Evolutionary conservation across 805 yeast genomes (phyloP), one percentile per base, ranked within the genome.

Genomic region (Kluyveromyces wickerhamii): DNA sequence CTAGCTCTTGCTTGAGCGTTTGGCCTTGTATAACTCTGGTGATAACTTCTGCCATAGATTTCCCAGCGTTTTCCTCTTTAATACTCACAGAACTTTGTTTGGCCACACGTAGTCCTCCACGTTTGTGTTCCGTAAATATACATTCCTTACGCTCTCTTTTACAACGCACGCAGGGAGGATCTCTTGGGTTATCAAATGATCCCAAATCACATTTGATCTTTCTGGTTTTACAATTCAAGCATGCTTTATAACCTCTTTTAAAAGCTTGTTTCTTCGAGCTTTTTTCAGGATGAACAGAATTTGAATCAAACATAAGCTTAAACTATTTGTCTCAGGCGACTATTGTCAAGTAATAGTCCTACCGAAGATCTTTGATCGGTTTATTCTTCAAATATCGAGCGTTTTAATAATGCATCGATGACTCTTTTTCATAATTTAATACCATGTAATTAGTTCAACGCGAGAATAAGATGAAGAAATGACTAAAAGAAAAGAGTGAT

Each of bases 131-230:
- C n/a, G 70, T 69, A 42, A 83, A 76, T 11, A 79, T 77, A 59
- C 97, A 88, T 45, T 79, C 86, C 44, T 73, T 74, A 11, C 94
- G 66, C 51, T 88, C 96, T 28, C 96, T 67, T 40, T 71, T 68
- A 50, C 97, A 88, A 32, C 96, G 62, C 2, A 74, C 78, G 65
- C 97, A 88, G 3, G 94, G 92, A 3, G 94, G 92, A 4, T 74
- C 76, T 29, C 67, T 66, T 0, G 94, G 94, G 40, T 69, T 69
- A 32, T 76, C 79, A 6, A 77, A 72, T 7, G 78, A 74, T 2
- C 95, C 95, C 44, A 88, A 60, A 52, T 86, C 94, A 62, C 97
- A 88, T 49, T 77, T 77, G 27, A 85, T 84, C 50, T 88, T 89
- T 27, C 94, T 70, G 5, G 77, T 72, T 12, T 96, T 71, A 54